A percentile compares a stretch with the other conserved stretches of the same genome.
Conservation (phyloP, 2,329 filamentous ascomycete species). For the Beauveria sp. region DNA sequence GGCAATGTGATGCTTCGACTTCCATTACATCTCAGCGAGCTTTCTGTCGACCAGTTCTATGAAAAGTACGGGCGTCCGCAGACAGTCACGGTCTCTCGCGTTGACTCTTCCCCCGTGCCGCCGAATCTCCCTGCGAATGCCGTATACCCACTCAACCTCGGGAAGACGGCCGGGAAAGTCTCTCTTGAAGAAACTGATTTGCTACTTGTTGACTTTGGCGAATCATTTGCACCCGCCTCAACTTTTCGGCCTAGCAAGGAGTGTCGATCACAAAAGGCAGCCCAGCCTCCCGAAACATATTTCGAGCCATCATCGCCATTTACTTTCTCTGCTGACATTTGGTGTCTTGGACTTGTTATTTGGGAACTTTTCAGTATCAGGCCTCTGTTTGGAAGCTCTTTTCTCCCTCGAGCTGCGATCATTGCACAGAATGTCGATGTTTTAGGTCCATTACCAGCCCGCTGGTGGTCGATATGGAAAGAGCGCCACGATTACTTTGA, state of each 20-base stretch:
- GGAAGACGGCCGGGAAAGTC: constrained; percentile 21
- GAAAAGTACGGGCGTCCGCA: constrained; percentile 22
- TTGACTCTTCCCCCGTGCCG: constrained; percentile 18
- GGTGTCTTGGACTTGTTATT: constrained; percentile 16
- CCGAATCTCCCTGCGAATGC: constrained; percentile 21
- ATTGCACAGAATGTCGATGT: constrained; percentile 18
- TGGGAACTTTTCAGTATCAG: constrained; percentile 20
- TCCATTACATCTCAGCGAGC: constrained; percentile 14
- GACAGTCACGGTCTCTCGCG: constrained; percentile 18
- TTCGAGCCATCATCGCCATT: constrained; percentile 9
- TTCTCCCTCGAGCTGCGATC: constrained; percentile 14
- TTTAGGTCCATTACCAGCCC: constrained; percentile 13
- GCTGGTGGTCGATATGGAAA: constrained; percentile 13
- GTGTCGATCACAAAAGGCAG: constrained; percentile 14
- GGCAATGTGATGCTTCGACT: constrained; percentile 16
- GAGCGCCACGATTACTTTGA: not conserved
- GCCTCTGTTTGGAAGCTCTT: constrained; percentile 16
- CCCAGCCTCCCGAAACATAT: constrained; percentile 7
- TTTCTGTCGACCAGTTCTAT: constrained; percentile 25
- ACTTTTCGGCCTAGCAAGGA: constrained; percentile 17
- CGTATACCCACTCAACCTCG: constrained; percentile 17
- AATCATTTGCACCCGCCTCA: constrained; percentile 20
- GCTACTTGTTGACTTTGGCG: constrained; percentile 28
- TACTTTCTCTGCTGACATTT: constrained; percentile 15
- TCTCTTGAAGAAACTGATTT: constrained; percentile 20